Evolutionary conservation across 208 protist genomes (phyloP), one percentile per base, ranked within the genome.

Genomic region (Trypanosomatidae sp.): DNA sequence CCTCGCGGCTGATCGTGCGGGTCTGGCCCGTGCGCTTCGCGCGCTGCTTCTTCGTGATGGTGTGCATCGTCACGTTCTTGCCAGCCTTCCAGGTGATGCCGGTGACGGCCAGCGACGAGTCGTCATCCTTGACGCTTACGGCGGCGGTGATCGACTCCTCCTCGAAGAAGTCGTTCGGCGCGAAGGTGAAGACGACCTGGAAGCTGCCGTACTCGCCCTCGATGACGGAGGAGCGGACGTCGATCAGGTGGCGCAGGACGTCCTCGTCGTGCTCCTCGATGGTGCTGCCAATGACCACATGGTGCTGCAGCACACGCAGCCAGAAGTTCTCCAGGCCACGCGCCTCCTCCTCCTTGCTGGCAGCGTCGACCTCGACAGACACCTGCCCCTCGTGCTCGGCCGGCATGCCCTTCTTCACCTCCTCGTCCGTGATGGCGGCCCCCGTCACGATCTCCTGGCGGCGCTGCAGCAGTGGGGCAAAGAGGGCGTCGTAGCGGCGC

Each of bases 151-250:
- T 81, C 50, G 75, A 70, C 73, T 92, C 84, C 67, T 94, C 85
- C 69, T 90, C 77, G 58, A 97, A 87, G 74, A 79, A 95, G 52
- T 87, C 79, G 71, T 97, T 97, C n/a, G 92, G 89, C 25, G 78
- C 62, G 75, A 97, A 97, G 59, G 81, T 81, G 79, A 97, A 97
- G 46, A 79, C 80, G 56, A 97, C 82, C 64, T 88, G 80, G 79
- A 92, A 91, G 81, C 85, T 91, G 67, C 83, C 87, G 71, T 83
- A 83, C 8, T 78, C 79, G 2, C 86, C 88, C 3, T 92, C 85
- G 25, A 82, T 69, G 13, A 89, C 82, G 25, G 77, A 84, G 1
- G 83, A 85, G 28, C 66, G 74, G 36, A 97, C 73, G 75, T 97
- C 86, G 39, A 84, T 81, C 6, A 97, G 83, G 62, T 91, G 73